Evolutionary conservation across 2,329 filamentous ascomycete species (phyloP), one percentile per base, ranked within the genome.

Genomic region (Chalara sp.): DNA sequence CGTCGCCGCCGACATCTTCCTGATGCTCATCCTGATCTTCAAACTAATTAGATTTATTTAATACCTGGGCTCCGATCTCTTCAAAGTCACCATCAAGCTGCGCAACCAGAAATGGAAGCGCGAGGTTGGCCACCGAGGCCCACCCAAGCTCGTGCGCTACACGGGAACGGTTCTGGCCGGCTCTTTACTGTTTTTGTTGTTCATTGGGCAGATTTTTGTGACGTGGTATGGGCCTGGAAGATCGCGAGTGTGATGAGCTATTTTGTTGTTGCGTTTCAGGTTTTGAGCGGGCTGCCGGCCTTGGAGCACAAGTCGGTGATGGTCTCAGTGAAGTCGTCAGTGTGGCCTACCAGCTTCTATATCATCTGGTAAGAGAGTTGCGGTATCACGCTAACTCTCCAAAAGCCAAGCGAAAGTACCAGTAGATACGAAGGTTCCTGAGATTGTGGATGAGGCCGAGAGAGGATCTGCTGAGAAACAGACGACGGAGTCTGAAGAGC

Each of bases 321-420:
- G 21, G 21, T 3, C 21, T 3, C 21, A 3, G 40, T 7, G 6
- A 28, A 6, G 29, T 42, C 13, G 40, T 42, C 3, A 7, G 13
- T 42, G 29, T 40, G 6, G 7, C 11, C 10, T 47, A 11, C 12
- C 6, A 4, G 11, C 30, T 32, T 12, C 21, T 32, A 21, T 12
- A 37, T 32, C 13, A 32, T 75, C 29, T 79, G 66, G 2, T 21
- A 21, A 21, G 21, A 21, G 21, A 21, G 21, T 21, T 21, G 52
- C 76, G 74, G 57, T 92, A 4, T 50, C 54, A 6, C 42, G 45
- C 12, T 52, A 50, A 45, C 13, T 53, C 8, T 53, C 42, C 10
- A 50, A 55, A 31, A 44, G 49, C 29, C 46, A 50, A 8, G 48
- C 47, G 2, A 55, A 55, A 32, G 37, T 40, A n/a, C 37, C 32